Base-by-base conservation (phyloP, 441 rosid genomes). In the Rhodomyrtus psidioides region DNA sequence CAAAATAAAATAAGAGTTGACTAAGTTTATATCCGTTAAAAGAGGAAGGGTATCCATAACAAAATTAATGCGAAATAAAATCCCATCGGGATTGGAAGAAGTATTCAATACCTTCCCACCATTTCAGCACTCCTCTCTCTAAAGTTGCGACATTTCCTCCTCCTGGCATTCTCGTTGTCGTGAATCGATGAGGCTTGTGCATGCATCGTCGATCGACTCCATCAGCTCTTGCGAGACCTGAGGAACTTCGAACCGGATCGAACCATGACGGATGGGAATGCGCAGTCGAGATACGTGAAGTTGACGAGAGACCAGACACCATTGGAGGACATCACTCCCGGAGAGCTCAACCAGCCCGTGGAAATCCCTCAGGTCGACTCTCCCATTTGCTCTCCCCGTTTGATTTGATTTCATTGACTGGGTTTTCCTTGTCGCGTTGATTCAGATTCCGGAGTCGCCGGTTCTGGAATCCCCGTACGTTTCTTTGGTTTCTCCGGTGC, bases 261-360 rank as follows among this genome's bases (percentile, higher is more conserved):
- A 83, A 93, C 49, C 49, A 85, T 95, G 98, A 94, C 92, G 65
- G 96, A 93, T 55, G 91, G 90, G 65, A 90, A 86, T 88, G 90
- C 88, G 34, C 92, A 90, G 57, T 93, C 97, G 54, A 92, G 92
- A 81, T 95, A 95, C 89, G 97, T 94, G 83, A 91, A 89, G 88
- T 88, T 95, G 88, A 91, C 91, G 82, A 95, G 88, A 84, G 98
- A 94, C 70, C 95, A 94, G 82, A 89, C 89, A 10, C 93, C 94
- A 1, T 87, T 87, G 3, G 94, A 95, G 84, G 95, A 95, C 74
- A 92, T 95, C 87, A 89, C 92, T 15, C 97, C 98, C 17, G 99
- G 99, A n/a, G 98, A 96, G 90, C 98, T 96, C 89, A 95, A 96
- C 89, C 98, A 95, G 87, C 98, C 99, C n/a, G 87, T 96, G 58